phyloP scores from a whole-genome alignment of 2,329 filamentous ascomycete species.

The Claviceps africana region DNA sequence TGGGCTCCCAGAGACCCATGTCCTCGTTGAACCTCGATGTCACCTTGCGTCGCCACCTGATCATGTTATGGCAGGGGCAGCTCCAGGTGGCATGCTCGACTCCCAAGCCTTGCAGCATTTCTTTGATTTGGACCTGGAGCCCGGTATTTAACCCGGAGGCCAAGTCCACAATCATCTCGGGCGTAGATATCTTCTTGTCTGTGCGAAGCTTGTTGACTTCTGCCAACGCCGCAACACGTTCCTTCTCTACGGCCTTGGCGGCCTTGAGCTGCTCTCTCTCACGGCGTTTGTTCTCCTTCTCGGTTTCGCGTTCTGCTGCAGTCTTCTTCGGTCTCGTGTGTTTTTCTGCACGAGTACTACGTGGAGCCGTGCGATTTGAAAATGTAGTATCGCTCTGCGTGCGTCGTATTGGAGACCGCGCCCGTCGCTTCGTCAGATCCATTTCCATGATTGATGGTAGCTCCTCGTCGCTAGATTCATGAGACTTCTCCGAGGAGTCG shows the following conservation, averaged over 20 bases:
- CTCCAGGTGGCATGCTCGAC: slow-evolving; percentile 32
- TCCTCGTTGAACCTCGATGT: slow-evolving; percentile 47
- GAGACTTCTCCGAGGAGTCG: slow-evolving; percentile 17
- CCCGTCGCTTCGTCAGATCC: slow-evolving; percentile 15
- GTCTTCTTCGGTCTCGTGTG: slow-evolving; percentile 27
- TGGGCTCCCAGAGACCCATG: slow-evolving; percentile 50
- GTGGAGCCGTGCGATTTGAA: slow-evolving; percentile 9
- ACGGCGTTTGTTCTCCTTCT: slow-evolving; percentile 39
- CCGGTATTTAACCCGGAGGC: slow-evolving; percentile 39
- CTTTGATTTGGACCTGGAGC: slow-evolving; percentile 30
- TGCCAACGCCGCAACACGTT: slow-evolving; percentile 49
- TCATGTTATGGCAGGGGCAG: slow-evolving; percentile 34
- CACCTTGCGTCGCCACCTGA: slow-evolving; percentile 58
- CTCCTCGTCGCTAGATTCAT: slow-evolving; percentile 30
- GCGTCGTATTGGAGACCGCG: slow-evolving; percentile 14
- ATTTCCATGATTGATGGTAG: slow-evolving; percentile 34
- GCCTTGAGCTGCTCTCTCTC: slow-evolving; percentile 48
- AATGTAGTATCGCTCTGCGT: slow-evolving; percentile 19
- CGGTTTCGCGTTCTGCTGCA: slow-evolving; percentile 16
- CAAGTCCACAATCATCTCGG: slow-evolving; percentile 67
- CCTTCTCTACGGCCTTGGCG: slow-evolving; percentile 48
- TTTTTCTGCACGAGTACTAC: slow-evolving; percentile 29
- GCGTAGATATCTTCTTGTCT: slow-evolving; percentile 58
- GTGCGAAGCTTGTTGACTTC: slow-evolving; percentile 60
- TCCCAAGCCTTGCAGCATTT: slow-evolving; percentile 35